Evolutionary conservation across 176 grass and related monocot species (phyloP), one percentile per base, ranked within the genome.

Genomic region (Rhynchospora pubera): DNA sequence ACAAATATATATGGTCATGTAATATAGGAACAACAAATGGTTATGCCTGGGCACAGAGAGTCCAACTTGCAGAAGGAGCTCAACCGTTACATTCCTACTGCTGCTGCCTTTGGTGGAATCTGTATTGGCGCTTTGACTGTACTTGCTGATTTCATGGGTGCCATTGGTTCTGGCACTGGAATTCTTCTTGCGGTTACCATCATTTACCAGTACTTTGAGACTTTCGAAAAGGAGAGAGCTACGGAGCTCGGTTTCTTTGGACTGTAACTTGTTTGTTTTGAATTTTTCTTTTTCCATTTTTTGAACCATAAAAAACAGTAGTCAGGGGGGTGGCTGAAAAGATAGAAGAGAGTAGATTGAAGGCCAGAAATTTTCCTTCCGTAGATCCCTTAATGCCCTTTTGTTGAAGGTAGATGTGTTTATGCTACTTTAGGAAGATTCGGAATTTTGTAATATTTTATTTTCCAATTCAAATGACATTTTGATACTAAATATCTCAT

Each of bases 11-110:
- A 56, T 77, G 22, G 5, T 3, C 26, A 56, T 77, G 48, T 77
- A 18, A 51, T 50, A 70, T 77, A 98, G 95, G 92, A 98, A 57
- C 92, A 98, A 98, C 95, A 98, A 98, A 98, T 98, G 95, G 95
- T 98, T 50, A 98, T 98, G 92, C 95, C 95, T 11, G 92, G 95
- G 43, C 95, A 98, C 58, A 88, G 95, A 8, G 95, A 98, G 73
- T 98, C 92, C 0, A 98, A 98, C 82, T 69, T 98, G 81, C 92
- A 98, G 90, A 91, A 88, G 85, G 95, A 94, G 79, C 77, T 98
- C 73, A 97, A 97, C 85, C 48, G 92, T 63, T 97, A 97, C 80
- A 97, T 97, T 79, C 94, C 94, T 26, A 97, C 94, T 12, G 94
- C 94, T 42, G 94, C 94, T 56, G 92, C 94, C 7, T 98, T 98